phyloP scores from a whole-genome alignment of 2,329 filamentous ascomycete genomes.

The Apiospora rasikravindrae region DNA sequence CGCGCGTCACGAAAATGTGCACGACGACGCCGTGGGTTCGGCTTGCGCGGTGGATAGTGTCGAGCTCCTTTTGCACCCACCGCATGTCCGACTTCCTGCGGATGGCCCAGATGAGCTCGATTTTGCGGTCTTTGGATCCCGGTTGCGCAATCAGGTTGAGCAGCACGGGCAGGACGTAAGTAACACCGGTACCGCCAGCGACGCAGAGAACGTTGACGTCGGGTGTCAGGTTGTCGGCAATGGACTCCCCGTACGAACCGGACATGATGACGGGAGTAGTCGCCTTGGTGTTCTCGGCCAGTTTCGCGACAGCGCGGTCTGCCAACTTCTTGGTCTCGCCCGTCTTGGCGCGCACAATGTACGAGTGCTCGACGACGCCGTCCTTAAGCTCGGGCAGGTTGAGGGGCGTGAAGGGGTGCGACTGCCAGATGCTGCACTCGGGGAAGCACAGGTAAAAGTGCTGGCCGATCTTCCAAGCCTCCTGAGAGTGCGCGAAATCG shows the following conservation, averaged over 20 bases:
- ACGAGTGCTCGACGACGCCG: conserved; percentile 55
- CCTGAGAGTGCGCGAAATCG: conserved; percentile 67
- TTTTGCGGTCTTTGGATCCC: conserved; percentile 43
- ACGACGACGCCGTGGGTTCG: conserved; percentile 52
- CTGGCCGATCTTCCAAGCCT: conserved; percentile 68
- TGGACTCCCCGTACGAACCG: conserved; percentile 65
- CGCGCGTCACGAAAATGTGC: conserved; percentile 64
- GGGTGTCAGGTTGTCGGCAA: conserved; percentile 46
- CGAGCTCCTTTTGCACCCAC: conserved; percentile 65
- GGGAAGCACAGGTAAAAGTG: conserved; percentile 76
- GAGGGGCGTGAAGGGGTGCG: conserved; percentile 72
- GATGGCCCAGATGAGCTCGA: conserved; percentile 71
- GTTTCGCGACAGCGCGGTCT: conserved; percentile 46
- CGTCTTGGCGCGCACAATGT: conserved; percentile 61
- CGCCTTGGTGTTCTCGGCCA: conserved; percentile 34
- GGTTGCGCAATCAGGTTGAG: conserved; percentile 43
- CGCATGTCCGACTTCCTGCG: conserved; percentile 57
- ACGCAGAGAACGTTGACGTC: conserved; percentile 56
- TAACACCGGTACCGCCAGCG: conserved; percentile 64
- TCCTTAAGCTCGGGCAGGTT: conserved; percentile 53
- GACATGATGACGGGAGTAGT: conserved; percentile 64
- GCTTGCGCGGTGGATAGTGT: conserved; percentile 49
- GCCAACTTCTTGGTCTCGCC: conserved; percentile 66
- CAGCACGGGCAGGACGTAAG: conserved; percentile 59
- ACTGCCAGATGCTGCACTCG: conserved; percentile 71